A percentile compares a stretch with the other conserved stretches of the same genome.
These are phyloP conservation scores for Dictyostelium citrinum DNA, from an alignment of 78 protist genomes.

Conservation along the genomic window DNA sequence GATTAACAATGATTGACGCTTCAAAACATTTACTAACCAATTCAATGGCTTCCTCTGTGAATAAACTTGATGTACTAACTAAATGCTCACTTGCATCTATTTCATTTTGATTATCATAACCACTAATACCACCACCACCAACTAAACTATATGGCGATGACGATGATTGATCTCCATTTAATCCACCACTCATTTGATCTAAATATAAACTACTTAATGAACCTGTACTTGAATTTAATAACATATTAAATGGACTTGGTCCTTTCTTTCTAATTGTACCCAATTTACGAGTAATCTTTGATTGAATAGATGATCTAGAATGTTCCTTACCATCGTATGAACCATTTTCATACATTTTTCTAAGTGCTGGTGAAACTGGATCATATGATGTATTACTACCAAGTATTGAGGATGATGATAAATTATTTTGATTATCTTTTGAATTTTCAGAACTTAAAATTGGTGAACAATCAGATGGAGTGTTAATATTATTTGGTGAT, in stretches of 20 bases:
- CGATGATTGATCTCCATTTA: not conserved
- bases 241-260: not conserved
- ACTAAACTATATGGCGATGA: not conserved
- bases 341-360: slow-evolving; percentile 16
- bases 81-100: slow-evolving; percentile 14
- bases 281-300: slow-evolving; percentile 38
- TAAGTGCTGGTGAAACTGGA: not conserved
- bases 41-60: slow-evolving; percentile 46
- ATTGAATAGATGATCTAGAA: slow-evolving; percentile 5
- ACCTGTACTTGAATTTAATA: not conserved
- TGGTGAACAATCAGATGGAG: slow-evolving; percentile 2
- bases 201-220: not conserved
- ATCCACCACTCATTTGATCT: not conserved
- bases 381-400: not conserved
- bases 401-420: not conserved
- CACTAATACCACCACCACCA: not conserved
- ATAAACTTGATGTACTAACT: not conserved
- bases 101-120: not conserved
- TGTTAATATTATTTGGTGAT: not conserved
- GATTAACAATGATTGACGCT: not conserved
- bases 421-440: not conserved
- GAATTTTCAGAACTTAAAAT: not conserved
- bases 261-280: slow-evolving; percentile 60
- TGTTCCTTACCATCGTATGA: slow-evolving; percentile 7
- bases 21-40: slow-evolving; percentile 45